Base-by-base conservation (phyloP, 208 protist genomes). In the Novymonas esmeraldas region DNA sequence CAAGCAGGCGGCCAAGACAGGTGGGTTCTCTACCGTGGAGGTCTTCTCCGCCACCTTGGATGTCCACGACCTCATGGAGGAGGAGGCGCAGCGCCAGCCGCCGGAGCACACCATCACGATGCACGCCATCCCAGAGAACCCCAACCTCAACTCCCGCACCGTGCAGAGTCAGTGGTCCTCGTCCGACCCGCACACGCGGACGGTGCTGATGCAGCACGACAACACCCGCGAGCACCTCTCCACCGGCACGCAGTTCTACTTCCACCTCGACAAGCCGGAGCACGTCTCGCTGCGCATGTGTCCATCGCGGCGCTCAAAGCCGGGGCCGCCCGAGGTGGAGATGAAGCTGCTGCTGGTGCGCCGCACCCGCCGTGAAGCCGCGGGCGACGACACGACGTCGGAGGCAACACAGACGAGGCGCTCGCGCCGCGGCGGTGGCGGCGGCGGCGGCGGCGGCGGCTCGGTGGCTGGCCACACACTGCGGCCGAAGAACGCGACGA, bases 181-280 rank as follows among this genome's bases (percentile, higher is more conserved):
- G 18, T 24, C 6, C 16, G 44, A 39, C 3, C 7, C 33, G 20
- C 26, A 14, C 22, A n/a, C 16, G 18, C 20, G 7, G n/a, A 29
- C 50, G 18, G 18, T 26, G 38, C 14, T 64, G 20, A 18, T 38
- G 2, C 20, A 39, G 29, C 41, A 63, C n/a, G 38, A 61, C 29
- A 20, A 41, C n/a, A 26, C 20, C 14, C 6, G 14, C 0, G 58
- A 73, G 31, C n/a, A 31, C 16, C 18, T 63, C 16, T 69, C 34
- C 60, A 64, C 61, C 3, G 69, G 60, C 54, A 52, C 58, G 29
- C 85, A 92, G 66, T 92, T 78, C 56, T 58, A 67, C 28, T 71
- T 92, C n/a, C 71, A 61, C 31, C 69, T 92, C 24, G 70, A 57
- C 38, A 68, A 54, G 20, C 67, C 85, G 16, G 70, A 76, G 16